Percentiles rank a stretch among this genome's conserved stretches.
phyloP scores from a whole-genome alignment of 495 filamentous ascomycete species.

The Diplogelasinospora grovesii region DNA sequence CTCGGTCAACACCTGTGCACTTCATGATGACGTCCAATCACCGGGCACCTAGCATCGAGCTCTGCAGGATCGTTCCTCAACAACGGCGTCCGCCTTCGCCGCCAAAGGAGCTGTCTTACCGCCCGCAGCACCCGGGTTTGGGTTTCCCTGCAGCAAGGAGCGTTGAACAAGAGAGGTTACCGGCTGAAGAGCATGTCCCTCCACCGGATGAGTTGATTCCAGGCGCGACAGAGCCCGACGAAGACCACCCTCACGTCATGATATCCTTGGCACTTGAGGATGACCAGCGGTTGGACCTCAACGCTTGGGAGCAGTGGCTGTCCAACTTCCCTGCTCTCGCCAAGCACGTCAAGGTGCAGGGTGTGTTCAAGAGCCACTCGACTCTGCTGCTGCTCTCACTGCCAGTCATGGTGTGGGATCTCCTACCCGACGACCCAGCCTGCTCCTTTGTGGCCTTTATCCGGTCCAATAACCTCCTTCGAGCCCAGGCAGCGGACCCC shows the following conservation, averaged over 20 bases:
- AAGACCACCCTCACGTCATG: slow-evolving; percentile 45
- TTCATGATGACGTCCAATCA: slow-evolving; percentile 49
- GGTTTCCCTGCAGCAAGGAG: neutral
- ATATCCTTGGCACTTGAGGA: slow-evolving; percentile 47
- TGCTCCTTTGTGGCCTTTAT: slow-evolving; percentile 48
- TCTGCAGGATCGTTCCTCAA: slow-evolving; percentile 28
- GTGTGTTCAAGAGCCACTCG: slow-evolving; percentile 48
- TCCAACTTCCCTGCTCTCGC: slow-evolving; percentile 39
- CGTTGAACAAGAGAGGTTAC: slow-evolving; percentile 6
- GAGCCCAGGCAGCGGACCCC: neutral
- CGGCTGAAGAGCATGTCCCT: slow-evolving; percentile 6
- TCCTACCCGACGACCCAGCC: slow-evolving; percentile 43
- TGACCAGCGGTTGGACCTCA: slow-evolving; percentile 39
- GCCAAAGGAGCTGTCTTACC: slow-evolving; percentile 17
- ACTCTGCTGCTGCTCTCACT: slow-evolving; percentile 42
- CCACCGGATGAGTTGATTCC: slow-evolving; percentile 15
- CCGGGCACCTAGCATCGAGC: slow-evolving; percentile 45
- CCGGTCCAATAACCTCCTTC: slow-evolving; percentile 38
- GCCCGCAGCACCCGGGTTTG: slow-evolving; percentile 6
- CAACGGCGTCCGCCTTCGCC: slow-evolving; percentile 27
- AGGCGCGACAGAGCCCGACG: slow-evolving; percentile 28
- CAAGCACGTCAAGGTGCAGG: slow-evolving; percentile 46
- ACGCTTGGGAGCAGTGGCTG: slow-evolving; percentile 45
- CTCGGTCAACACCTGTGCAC: slow-evolving; percentile 44
- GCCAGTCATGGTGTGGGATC: slow-evolving; percentile 48